Evolutionary conservation across 768 basidiomycete species (phyloP).

Genomic region (Suillus paluster): DNA sequence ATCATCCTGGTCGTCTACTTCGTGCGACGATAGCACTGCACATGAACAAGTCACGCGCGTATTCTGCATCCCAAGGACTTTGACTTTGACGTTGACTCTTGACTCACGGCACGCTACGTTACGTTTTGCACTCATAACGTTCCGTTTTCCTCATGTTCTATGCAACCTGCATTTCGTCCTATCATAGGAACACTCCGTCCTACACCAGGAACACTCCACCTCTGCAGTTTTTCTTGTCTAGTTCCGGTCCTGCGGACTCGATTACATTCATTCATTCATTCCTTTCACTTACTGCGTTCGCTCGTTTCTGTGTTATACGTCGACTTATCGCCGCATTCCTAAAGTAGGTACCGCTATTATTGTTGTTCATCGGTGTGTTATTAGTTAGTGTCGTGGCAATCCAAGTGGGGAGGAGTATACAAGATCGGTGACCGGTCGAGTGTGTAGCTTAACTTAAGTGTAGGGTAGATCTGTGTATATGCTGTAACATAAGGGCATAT

Average conservation of each 20-base stretch:
- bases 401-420: not conserved
- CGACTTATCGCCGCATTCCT: slow-evolving; percentile 24
- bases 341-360: slow-evolving; percentile 13
- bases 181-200: too few species aligned
- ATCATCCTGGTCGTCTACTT: slow-evolving; percentile 75
- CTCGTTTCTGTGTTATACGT: slow-evolving; percentile 34
- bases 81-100: not conserved
- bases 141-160: slow-evolving; percentile 5
- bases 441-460: not conserved
- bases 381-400: slow-evolving; percentile 3
- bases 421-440: not conserved
- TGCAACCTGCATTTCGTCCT: slow-evolving; percentile 11
- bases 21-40: slow-evolving; percentile 38
- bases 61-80: slow-evolving; percentile 5
- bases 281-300: slow-evolving; percentile 25
- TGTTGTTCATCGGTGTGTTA: slow-evolving; percentile 30
- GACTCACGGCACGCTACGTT: slow-evolving; percentile 7
- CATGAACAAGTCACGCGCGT: slow-evolving; percentile 14
- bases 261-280: slow-evolving; percentile 7
- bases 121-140: slow-evolving; percentile 25
- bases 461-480: not conserved
- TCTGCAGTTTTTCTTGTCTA: slow-evolving; percentile 17
- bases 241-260: slow-evolving; percentile 11
- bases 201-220: too few species aligned
- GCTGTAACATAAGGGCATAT: not conserved